These are phyloP conservation scores for Penicillium turbatum DNA, from an alignment of 495 filamentous ascomycete genomes.

Conservation along the genomic window DNA sequence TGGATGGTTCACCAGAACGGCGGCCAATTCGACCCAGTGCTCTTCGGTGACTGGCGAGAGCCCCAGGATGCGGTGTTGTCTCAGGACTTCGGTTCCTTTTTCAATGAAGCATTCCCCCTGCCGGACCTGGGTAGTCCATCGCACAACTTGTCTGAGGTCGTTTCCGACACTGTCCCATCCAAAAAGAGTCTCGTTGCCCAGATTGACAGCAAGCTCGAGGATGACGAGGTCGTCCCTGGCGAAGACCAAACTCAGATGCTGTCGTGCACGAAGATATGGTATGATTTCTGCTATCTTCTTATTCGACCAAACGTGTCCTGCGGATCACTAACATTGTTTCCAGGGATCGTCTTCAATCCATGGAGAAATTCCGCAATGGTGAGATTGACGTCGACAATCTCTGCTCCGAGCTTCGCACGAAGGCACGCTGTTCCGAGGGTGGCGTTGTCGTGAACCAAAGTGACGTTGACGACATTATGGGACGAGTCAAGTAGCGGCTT, in stretches of 20 bases:
- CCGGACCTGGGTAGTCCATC: slow-evolving; percentile 73
- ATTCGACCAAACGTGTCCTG: background rate
- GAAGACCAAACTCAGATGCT: slow-evolving; percentile 64
- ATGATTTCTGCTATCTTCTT: slow-evolving; percentile 32
- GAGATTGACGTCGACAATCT: slow-evolving; percentile 90
- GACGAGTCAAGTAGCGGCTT: slow-evolving; percentile 38
- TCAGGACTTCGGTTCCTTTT: slow-evolving; percentile 72
- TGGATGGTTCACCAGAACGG: slow-evolving; percentile 81
- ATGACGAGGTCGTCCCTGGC: slow-evolving; percentile 62
- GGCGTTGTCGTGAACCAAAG: slow-evolving; percentile 89
- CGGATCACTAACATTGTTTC: slow-evolving; percentile 10
- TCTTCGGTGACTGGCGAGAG: slow-evolving; percentile 93
- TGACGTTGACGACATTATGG: slow-evolving; percentile 80
- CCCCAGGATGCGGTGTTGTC: slow-evolving; percentile 69
- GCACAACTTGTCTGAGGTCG: slow-evolving; percentile 53
- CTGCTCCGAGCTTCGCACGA: slow-evolving; percentile 89
- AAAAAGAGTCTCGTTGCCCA: slow-evolving; percentile 71
- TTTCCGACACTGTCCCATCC: slow-evolving; percentile 33
- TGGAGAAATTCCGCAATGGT: slow-evolving; percentile 79
- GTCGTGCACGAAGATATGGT: slow-evolving; percentile 92
- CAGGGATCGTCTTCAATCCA: slow-evolving; percentile 89
- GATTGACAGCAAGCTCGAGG: slow-evolving; percentile 65
- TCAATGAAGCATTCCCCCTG: slow-evolving; percentile 80
- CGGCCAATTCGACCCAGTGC: slow-evolving; percentile 82
- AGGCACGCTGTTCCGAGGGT: slow-evolving; percentile 90